These are phyloP conservation scores for Triangularia verruculosa DNA, from an alignment of 2,329 filamentous ascomycete species.

Conservation along the genomic window DNA sequence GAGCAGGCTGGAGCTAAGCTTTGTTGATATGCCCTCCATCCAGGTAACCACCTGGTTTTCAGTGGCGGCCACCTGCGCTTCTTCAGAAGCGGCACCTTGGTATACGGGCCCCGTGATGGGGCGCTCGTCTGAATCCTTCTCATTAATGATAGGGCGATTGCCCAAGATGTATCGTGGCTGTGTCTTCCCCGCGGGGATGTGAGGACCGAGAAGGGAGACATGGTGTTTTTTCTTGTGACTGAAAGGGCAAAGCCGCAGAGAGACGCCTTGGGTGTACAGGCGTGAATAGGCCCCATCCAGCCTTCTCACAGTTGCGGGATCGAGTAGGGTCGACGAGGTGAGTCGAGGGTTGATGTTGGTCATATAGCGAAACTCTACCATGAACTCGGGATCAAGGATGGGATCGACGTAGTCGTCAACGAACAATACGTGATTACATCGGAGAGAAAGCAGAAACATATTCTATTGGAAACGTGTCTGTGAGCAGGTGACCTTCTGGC, in stretches of 20 bases:
- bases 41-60: background rate
- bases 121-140: slow-evolving; percentile 1
- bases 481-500: background rate
- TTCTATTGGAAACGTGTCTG: slow-evolving; percentile 14
- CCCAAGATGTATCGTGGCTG: slow-evolving; percentile 7
- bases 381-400: background rate
- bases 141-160: slow-evolving; percentile 6
- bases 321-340: slow-evolving; percentile 31
- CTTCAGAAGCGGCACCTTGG: background rate
- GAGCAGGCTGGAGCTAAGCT: background rate
- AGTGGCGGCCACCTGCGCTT: background rate
- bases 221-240: slow-evolving; percentile 2
- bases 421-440: slow-evolving; percentile 27
- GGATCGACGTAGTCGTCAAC: slow-evolving; percentile 24
- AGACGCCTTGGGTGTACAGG: slow-evolving; percentile 25
- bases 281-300: slow-evolving; percentile 19
- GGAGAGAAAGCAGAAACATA: background rate
- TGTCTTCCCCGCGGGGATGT: background rate
- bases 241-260: slow-evolving; percentile 30
- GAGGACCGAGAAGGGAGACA: slow-evolving; percentile 12
- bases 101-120: background rate
- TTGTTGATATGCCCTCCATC: background rate
- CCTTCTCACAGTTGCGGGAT: slow-evolving; percentile 22
- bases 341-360: slow-evolving; percentile 31
- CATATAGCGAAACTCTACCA: slow-evolving; percentile 31